These are phyloP conservation scores for Beauveria bassiana DNA, from an alignment of 2,329 filamentous ascomycete genomes.

Conservation along the genomic window DNA sequence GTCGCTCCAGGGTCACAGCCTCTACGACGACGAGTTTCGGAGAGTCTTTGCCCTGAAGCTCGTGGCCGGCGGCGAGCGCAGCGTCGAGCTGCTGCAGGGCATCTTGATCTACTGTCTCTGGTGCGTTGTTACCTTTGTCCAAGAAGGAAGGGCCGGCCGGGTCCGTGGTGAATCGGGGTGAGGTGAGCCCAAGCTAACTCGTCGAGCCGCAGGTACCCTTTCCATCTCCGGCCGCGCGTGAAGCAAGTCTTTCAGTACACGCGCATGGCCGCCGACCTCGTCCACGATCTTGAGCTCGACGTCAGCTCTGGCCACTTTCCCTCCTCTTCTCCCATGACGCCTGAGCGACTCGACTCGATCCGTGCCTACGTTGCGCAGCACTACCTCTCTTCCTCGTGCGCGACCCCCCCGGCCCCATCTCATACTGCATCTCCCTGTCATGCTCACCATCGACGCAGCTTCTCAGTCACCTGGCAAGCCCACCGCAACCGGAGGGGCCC, in stretches of 20 bases:
- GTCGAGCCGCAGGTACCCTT: conserved; percentile 39
- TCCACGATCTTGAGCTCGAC: conserved; percentile 42
- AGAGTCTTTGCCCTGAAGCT: conserved; percentile 50
- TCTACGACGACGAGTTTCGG: conserved; percentile 51
- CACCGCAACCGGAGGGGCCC: conserved; percentile 20
- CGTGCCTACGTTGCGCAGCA: conserved; percentile 29
- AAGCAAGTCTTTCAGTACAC: conserved; percentile 43
- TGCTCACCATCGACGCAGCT: conserved; percentile 26
- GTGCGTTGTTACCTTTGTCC: conserved; percentile 27
- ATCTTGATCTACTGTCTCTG: conserved; percentile 50
- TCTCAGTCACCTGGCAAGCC: conserved; percentile 31
- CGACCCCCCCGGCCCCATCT: neutral
- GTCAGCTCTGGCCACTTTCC: conserved; percentile 21
- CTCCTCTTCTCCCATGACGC: conserved; percentile 4
- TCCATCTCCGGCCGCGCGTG: conserved; percentile 44
- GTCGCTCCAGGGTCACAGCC: conserved; percentile 42
- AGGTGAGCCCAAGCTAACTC: neutral
- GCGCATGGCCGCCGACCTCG: conserved; percentile 43
- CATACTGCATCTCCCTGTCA: conserved; percentile 3
- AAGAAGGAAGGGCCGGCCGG: too few relatives aligned
- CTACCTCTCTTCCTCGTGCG: conserved; percentile 5
- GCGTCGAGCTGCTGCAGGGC: conserved; percentile 48
- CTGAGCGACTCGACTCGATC: conserved; percentile 32
- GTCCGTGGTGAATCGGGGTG: neutral
- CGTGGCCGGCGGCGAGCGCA: conserved; percentile 49